These are phyloP conservation scores for Microdochium nivale DNA, from an alignment of 2,329 filamentous ascomycete species.

Conservation along the genomic window DNA sequence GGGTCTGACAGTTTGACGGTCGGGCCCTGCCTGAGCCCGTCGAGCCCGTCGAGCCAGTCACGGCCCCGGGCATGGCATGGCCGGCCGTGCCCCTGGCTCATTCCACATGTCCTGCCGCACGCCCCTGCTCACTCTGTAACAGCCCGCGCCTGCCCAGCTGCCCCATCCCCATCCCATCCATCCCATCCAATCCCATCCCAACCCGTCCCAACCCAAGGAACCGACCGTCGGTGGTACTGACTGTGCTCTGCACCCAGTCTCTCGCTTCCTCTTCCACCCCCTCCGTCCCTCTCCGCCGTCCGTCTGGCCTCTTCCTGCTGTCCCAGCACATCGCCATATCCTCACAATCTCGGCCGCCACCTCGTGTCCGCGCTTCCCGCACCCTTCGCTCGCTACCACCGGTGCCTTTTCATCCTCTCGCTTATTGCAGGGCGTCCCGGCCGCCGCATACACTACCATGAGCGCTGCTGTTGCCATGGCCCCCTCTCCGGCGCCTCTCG, in stretches of 20 bases:
- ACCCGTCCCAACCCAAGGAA: not conserved
- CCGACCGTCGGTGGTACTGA: not conserved
- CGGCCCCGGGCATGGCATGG: not conserved
- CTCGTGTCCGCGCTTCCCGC: not conserved
- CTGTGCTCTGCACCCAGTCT: not conserved
- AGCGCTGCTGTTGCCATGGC: conserved; percentile 62
- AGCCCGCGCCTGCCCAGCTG: not conserved
- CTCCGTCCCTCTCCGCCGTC: no score
- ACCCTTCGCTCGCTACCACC: not conserved
- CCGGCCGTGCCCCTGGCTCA: not conserved
- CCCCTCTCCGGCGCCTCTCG: conserved; percentile 58
- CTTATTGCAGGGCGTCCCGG: not conserved
- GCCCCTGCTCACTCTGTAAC: conserved; percentile 1
- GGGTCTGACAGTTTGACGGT: not conserved
- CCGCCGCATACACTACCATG: no score
- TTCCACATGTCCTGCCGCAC: not conserved
- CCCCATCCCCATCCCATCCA: not conserved
- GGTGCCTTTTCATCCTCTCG: not conserved
- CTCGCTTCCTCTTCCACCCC: not conserved
- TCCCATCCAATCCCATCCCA: not conserved
- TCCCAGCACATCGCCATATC: no score
- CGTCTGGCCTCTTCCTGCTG: no score
- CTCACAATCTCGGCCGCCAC: no score
- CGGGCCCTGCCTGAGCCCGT: not conserved
- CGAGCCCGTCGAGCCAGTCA: not conserved